Evolutionary conservation across 192 early-diverging fungal species (phyloP).

Genomic region (Coemansia sp.): DNA sequence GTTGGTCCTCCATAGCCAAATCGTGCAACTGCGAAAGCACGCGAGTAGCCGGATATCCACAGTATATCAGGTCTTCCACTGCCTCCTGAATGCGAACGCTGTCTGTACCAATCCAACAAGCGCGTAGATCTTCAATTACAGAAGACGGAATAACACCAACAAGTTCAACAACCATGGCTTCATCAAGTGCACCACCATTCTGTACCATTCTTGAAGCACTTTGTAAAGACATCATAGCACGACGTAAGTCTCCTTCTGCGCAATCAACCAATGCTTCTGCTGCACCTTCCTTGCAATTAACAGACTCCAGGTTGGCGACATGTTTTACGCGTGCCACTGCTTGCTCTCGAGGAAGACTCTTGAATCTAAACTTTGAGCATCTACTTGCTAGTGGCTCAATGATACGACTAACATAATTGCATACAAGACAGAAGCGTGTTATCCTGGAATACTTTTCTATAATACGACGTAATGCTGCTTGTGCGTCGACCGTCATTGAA

Average conservation of each 20-base stretch:
- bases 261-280: conserved; percentile 65
- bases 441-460: conserved; percentile 94
- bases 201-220: conserved; percentile 69
- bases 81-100: conserved; percentile 52
- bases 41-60: conserved; percentile 75
- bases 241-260: conserved; percentile 88
- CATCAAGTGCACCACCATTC: conserved; percentile 38
- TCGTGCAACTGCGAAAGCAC: conserved; percentile 76
- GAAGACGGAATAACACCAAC: conserved; percentile 69
- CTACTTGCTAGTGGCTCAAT: conserved; percentile 92
- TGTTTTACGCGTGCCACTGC: conserved; percentile 61
- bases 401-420: conserved; percentile 62
- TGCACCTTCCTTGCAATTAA: conserved; percentile 49
- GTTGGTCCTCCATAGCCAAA: conserved; percentile 59
- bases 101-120: conserved; percentile 54
- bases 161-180: conserved; percentile 67
- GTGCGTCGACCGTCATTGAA: conserved; percentile 93
- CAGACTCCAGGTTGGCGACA: conserved; percentile 68
- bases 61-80: conserved; percentile 61
- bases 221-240: conserved; percentile 90
- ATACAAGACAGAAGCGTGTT: conserved; percentile 92
- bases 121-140: conserved; percentile 62
- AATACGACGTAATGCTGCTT: conserved; percentile 85
- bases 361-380: conserved; percentile 96
- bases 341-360: conserved; percentile 66